Percentiles rank a stretch among this genome's conserved stretches.
phyloP scores from a whole-genome alignment of 176 grass and related monocot species.

The Carex cristatella region DNA sequence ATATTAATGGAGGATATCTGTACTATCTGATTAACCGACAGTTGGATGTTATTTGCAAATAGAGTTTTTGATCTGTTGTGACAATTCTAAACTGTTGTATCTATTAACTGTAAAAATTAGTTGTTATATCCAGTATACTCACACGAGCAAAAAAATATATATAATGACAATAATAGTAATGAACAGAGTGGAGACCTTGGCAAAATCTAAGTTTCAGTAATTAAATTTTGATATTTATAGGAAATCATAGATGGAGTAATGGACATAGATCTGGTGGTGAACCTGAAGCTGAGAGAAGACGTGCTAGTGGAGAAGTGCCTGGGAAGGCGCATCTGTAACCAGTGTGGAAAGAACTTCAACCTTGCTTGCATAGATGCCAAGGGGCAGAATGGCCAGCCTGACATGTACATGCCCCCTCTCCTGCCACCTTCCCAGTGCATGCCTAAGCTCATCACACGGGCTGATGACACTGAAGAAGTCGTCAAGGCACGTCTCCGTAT shows the following conservation, averaged over 20 bases:
- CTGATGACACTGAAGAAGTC: constrained; percentile 83
- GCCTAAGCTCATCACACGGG: constrained; percentile 68
- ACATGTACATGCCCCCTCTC: constrained; percentile 75
- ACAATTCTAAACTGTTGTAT: not conserved
- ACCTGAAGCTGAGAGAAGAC: constrained; percentile 94
- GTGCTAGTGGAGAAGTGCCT: constrained; percentile 89
- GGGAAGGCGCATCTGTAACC: constrained; percentile 72
- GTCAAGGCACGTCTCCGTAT: constrained; percentile 67
- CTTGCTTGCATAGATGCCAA: constrained; percentile 78
- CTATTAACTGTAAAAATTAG: not conserved
- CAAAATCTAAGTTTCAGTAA: not conserved
- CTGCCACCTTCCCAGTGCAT: constrained; percentile 75
- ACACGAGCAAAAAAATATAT: not conserved
- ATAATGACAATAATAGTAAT: not conserved
- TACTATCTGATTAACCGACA: not conserved
- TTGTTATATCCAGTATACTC: not conserved
- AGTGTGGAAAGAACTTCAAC: constrained; percentile 88
- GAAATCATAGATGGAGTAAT: constrained; percentile 78
- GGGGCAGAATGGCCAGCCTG: constrained; percentile 60
- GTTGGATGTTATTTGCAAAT: not conserved
- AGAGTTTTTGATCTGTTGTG: not conserved
- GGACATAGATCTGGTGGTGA: constrained; percentile 91
- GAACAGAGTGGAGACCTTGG: not conserved
- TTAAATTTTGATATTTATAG: constrained; percentile 26
- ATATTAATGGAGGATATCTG: not conserved